Conservation (phyloP, 345 rosid genomes). For the Boechera retrofracta region DNA sequence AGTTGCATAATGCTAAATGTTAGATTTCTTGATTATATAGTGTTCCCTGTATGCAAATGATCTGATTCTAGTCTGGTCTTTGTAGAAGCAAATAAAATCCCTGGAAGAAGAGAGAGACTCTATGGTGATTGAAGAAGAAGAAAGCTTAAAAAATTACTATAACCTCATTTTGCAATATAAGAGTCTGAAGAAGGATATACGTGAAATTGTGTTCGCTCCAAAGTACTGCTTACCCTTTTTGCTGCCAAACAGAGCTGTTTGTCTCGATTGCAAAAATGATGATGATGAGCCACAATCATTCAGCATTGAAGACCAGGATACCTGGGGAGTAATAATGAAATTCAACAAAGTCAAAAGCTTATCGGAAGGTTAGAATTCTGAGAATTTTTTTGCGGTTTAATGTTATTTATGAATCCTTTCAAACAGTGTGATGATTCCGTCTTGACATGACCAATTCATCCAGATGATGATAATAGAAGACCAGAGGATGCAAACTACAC, state of each 20-base stretch:
- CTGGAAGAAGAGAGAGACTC: constrained; percentile 91
- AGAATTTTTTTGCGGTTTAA: constrained; percentile 5
- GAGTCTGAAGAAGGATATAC: constrained; percentile 77
- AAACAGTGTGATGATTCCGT: constrained; percentile 8
- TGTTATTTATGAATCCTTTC: constrained; percentile 3
- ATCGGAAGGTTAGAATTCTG: constrained; percentile 63
- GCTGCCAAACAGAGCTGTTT: constrained; percentile 81
- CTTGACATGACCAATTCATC: constrained; percentile 34
- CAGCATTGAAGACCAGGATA: constrained; percentile 65
- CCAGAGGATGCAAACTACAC: constrained; percentile 80
- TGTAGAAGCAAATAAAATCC: constrained; percentile 76
- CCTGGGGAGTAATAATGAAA: constrained; percentile 90
- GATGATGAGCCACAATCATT: constrained; percentile 66
- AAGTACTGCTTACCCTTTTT: constrained; percentile 84
- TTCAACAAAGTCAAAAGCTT: constrained; percentile 68
- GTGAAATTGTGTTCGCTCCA: constrained; percentile 79
- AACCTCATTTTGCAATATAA: constrained; percentile 73
- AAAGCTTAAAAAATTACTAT: constrained; percentile 78
- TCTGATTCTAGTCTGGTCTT: constrained; percentile 37
- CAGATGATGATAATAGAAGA: constrained; percentile 75
- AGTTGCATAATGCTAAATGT: constrained; percentile 14
- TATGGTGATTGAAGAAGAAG: constrained; percentile 92
- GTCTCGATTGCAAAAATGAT: constrained; percentile 57
- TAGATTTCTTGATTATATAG: constrained; percentile 8
- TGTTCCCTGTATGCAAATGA: constrained; percentile 13